Evolutionary conservation across 345 rosid genomes (phyloP).

Genomic region (Aquilaria yunnanensis): DNA sequence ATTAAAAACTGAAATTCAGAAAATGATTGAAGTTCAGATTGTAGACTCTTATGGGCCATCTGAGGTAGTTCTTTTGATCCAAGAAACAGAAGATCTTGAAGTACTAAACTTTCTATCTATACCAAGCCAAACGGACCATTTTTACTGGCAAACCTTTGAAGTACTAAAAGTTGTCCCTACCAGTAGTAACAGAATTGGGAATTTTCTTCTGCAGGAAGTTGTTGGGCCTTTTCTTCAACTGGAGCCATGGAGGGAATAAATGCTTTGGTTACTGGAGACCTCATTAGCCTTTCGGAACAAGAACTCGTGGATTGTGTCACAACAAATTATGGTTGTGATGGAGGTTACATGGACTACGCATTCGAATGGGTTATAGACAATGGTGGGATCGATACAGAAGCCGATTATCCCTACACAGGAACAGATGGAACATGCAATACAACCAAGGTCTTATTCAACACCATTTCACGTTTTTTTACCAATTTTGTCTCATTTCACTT

Average conservation of each 20-base stretch:
- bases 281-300: constrained; percentile 54
- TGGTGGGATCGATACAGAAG: constrained; percentile 52
- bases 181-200: too few relatives aligned
- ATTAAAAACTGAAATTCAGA: too few relatives aligned
- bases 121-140: too few relatives aligned
- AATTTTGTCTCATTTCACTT: background rate
- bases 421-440: constrained; percentile 42
- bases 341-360: constrained; percentile 63
- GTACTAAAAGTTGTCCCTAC: too few relatives aligned
- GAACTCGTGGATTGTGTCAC: constrained; percentile 56
- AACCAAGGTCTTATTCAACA: constrained; percentile 32
- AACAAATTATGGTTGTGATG: constrained; percentile 49
- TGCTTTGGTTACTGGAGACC: constrained; percentile 40
- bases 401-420: constrained; percentile 52
- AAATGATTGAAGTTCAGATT: too few relatives aligned
- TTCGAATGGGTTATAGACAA: constrained; percentile 58
- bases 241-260: constrained; percentile 60
- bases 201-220: constrained; percentile 35
- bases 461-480: background rate
- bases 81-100: too few relatives aligned
- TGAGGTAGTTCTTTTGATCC: too few relatives aligned
- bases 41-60: too few relatives aligned
- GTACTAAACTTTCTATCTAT: too few relatives aligned
- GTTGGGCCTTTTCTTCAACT: constrained; percentile 63
- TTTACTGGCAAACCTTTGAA: too few relatives aligned